Conservation (phyloP, 75 land plant genomes). For the Selaginella moellendorffii region DNA sequence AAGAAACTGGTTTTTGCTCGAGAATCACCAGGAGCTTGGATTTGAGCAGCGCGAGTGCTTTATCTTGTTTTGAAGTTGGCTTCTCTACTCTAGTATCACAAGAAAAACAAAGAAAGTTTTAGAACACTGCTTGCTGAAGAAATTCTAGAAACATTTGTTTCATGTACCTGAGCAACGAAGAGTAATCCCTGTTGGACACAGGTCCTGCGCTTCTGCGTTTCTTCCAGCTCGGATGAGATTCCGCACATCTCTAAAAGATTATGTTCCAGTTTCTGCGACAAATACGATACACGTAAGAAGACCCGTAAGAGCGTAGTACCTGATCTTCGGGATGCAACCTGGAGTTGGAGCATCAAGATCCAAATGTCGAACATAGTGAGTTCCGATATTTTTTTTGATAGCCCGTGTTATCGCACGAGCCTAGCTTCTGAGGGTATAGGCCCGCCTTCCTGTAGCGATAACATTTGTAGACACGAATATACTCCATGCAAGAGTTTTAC, state of each 20-base stretch:
- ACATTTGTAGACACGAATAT: background rate
- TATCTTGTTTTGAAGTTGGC: too few relatives aligned
- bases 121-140: too few relatives aligned
- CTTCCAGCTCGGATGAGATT: conserved; percentile 70
- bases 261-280: conserved; percentile 90
- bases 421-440: conserved; percentile 74
- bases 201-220: conserved; percentile 71
- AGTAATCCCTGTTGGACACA: conserved; percentile 85
- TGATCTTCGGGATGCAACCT: conserved; percentile 70
- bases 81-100: too few relatives aligned
- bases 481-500: conserved; percentile 15
- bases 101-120: too few relatives aligned
- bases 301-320: too few relatives aligned
- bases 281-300: too few relatives aligned
- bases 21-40: too few relatives aligned
- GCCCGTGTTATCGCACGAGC: conserved; percentile 91
- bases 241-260: conserved; percentile 87
- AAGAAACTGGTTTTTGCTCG: too few relatives aligned
- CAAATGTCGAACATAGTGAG: conserved; percentile 56
- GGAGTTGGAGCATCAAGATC: conserved; percentile 99
- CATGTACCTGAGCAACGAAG: too few relatives aligned
- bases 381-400: conserved; percentile 35
- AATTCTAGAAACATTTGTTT: too few relatives aligned
- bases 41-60: too few relatives aligned
- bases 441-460: conserved; percentile 67